phyloP scores from a whole-genome alignment of 345 rosid species.

The Dimocarpus longan region DNA sequence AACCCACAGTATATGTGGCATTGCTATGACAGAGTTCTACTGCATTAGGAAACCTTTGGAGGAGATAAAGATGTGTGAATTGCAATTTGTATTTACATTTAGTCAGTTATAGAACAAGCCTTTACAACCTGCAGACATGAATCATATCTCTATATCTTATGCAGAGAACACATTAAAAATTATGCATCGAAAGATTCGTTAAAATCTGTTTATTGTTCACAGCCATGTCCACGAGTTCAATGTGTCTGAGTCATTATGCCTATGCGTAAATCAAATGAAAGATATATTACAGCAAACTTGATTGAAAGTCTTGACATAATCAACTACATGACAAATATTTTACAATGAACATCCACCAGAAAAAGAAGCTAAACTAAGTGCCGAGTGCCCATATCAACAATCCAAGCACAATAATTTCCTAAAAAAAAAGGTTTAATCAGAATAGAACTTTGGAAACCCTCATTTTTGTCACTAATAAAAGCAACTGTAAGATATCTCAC shows the following conservation, averaged over 20 bases:
- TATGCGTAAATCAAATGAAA: background rate
- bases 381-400: background rate
- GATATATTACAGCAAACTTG: background rate
- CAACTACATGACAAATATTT: slow-evolving; percentile 10
- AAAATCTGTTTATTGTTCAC: background rate
- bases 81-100: background rate
- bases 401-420: background rate
- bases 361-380: background rate
- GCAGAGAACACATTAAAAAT: background rate
- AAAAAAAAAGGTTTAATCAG: background rate
- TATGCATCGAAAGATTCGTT: background rate
- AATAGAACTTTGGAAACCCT: background rate
- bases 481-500: slow-evolving; percentile 36
- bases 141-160: background rate
- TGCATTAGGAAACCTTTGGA: background rate
- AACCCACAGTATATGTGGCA: background rate
- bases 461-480: background rate
- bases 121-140: background rate
- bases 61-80: background rate
- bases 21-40: background rate
- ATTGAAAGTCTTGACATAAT: background rate
- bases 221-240: background rate
- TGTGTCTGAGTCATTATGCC: background rate
- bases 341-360: background rate
- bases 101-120: background rate